phyloP scores from a whole-genome alignment of 2,329 filamentous ascomycete genomes.

The Pochonia chlamydosporia region DNA sequence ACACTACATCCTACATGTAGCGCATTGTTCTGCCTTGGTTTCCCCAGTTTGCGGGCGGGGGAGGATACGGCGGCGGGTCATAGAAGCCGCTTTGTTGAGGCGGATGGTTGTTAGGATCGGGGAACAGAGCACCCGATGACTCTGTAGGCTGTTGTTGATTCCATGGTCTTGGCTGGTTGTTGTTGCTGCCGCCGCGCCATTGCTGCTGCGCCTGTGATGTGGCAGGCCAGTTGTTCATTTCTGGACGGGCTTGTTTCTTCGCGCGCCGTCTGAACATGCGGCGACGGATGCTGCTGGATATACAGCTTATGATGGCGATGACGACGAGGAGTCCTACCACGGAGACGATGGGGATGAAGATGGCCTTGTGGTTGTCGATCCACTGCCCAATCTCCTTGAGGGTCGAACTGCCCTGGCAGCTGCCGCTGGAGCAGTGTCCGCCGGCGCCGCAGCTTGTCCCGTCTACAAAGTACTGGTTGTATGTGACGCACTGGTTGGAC shows the following conservation, averaged over 20 bases:
- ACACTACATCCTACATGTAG: constrained; percentile 1
- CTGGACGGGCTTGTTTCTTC: constrained; percentile 15
- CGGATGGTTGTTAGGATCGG: neutral
- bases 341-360: constrained; percentile 74
- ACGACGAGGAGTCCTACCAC: constrained; percentile 70
- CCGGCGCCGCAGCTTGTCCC: constrained; percentile 80
- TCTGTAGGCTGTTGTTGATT: neutral
- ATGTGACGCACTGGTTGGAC: constrained; percentile 59
- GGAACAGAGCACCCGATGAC: neutral
- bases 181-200: neutral
- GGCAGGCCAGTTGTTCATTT: constrained; percentile 20
- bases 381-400: constrained; percentile 67
- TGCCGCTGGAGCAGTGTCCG: constrained; percentile 72
- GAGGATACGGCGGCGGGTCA: neutral
- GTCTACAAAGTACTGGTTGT: constrained; percentile 91
- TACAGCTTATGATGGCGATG: constrained; percentile 63
- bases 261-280: constrained; percentile 16
- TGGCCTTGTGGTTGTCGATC: constrained; percentile 68
- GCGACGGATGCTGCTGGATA: constrained; percentile 40
- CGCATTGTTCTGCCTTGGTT: neutral
- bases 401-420: constrained; percentile 66
- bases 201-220: constrained; percentile 3
- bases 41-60: neutral
- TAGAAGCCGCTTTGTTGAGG: neutral
- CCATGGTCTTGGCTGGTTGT: neutral